Conservation (phyloP, 2,329 filamentous ascomycete species). For the Helotiales sp. region DNA sequence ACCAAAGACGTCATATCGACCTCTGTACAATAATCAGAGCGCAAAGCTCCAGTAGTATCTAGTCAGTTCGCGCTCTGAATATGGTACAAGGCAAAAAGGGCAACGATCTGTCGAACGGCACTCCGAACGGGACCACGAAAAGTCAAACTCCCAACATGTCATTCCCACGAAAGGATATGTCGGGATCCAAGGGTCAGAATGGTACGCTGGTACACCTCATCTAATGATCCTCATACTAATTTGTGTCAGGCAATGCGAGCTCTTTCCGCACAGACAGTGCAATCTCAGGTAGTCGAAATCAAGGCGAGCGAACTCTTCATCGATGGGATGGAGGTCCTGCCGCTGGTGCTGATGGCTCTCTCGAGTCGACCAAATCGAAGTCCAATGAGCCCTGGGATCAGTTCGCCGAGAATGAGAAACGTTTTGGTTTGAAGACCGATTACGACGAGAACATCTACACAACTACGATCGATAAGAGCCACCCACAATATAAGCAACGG, state of each 20-base stretch:
- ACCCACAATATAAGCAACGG: slow-evolving; percentile 78
- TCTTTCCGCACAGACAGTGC: slow-evolving; percentile 85
- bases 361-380: slow-evolving; percentile 51
- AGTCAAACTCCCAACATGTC: slow-evolving; percentile 51
- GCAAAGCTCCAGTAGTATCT: not conserved
- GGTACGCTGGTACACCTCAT: slow-evolving; percentile 43
- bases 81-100: slow-evolving; percentile 58
- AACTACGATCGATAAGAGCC: slow-evolving; percentile 79
- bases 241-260: slow-evolving; percentile 57
- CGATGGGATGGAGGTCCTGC: slow-evolving; percentile 73
- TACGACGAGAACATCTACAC: slow-evolving; percentile 97
- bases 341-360: slow-evolving; percentile 65
- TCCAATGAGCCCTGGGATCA: slow-evolving; percentile 72
- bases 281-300: slow-evolving; percentile 73
- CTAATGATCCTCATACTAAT: slow-evolving; percentile 20
- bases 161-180: slow-evolving; percentile 61
- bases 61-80: slow-evolving; percentile 40
- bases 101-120: slow-evolving; percentile 44
- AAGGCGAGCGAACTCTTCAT: slow-evolving; percentile 74
- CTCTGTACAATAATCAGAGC: not conserved
- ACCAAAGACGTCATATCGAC: slow-evolving; percentile 6
- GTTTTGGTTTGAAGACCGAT: slow-evolving; percentile 84
- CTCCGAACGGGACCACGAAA: slow-evolving; percentile 49
- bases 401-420: slow-evolving; percentile 83
- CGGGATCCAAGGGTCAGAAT: slow-evolving; percentile 56